phyloP scores from a whole-genome alignment of 805 yeast genomes.

The Candida mattraensis region DNA sequence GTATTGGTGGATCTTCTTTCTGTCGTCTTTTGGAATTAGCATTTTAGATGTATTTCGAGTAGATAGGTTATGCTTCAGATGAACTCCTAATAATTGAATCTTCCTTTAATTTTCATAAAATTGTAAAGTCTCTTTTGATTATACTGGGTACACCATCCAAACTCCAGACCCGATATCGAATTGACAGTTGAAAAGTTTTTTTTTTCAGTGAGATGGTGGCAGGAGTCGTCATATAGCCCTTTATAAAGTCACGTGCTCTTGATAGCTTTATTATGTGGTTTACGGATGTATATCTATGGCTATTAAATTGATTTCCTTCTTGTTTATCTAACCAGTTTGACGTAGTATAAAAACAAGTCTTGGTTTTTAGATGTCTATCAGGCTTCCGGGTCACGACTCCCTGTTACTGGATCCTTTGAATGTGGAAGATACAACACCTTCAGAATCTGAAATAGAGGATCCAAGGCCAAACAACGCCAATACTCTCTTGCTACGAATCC shows the following conservation, averaged over 20 bases:
- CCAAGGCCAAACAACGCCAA: not conserved
- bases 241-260: conserved; percentile 12
- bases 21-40: conserved; percentile 99
- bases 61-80: conserved; percentile 3
- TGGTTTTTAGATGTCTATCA: too few relatives aligned
- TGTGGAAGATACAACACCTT: not conserved
- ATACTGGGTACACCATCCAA: too few relatives aligned
- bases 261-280: not conserved
- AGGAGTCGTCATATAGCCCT: conserved; percentile 7
- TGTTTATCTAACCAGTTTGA: conserved; percentile 1
- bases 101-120: not conserved
- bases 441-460: conserved; percentile 2
- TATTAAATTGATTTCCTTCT: not conserved
- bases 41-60: conserved; percentile 51
- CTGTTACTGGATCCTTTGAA: conserved; percentile 4
- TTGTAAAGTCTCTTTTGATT: too few relatives aligned
- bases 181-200: conserved; percentile 13
- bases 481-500: conserved; percentile 6
- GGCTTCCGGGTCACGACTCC: conserved; percentile 11
- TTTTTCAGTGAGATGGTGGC: conserved; percentile 7
- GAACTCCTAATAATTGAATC: not conserved
- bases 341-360: too few relatives aligned
- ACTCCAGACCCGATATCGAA: conserved; percentile 3
- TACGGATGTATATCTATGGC: too few relatives aligned
- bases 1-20: conserved; percentile 99